Percentiles rank a stretch among this genome's conserved stretches.
These are phyloP conservation scores for Tylopilus sp. DNA, from an alignment of 768 basidiomycete species.

Conservation along the genomic window DNA sequence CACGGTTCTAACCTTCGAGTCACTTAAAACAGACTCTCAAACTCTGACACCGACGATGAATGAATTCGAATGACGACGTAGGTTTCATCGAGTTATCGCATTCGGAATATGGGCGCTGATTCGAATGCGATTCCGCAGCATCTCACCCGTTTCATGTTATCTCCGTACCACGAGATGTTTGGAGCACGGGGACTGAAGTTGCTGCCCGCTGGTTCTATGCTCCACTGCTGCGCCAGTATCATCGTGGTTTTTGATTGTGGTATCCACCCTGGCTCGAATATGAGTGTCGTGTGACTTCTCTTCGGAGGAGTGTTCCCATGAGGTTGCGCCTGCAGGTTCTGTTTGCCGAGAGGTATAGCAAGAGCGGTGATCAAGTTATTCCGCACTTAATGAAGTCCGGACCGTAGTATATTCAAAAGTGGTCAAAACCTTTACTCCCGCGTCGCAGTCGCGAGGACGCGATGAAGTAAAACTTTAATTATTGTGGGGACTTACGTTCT, in stretches of 20 bases:
- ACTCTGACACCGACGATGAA: too few relatives aligned
- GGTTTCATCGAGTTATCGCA: not conserved
- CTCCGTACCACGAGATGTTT: not conserved
- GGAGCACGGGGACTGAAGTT: not conserved
- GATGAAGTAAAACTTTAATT: slow-evolving; percentile 14
- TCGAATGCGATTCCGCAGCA: slow-evolving; percentile 2
- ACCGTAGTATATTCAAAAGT: not conserved
- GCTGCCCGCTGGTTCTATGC: not conserved
- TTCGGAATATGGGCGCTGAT: slow-evolving; percentile 1
- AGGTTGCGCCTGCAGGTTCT: not conserved
- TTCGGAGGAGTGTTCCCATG: not conserved
- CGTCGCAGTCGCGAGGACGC: slow-evolving; percentile 2
- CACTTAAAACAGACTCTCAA: not conserved
- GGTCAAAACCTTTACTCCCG: not conserved
- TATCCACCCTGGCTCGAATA: not conserved
- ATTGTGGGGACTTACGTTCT: slow-evolving; percentile 24
- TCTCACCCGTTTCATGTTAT: not conserved
- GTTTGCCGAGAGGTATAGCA: not conserved
- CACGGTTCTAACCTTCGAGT: too few relatives aligned
- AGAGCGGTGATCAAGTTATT: slow-evolving; percentile 14
- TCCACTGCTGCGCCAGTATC: not conserved
- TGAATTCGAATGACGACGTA: not conserved
- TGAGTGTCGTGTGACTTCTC: not conserved
- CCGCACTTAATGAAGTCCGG: not conserved
- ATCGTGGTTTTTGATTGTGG: not conserved